These are phyloP conservation scores for Penicillium cataractarum DNA, from an alignment of 495 filamentous ascomycete species.

Conservation along the genomic window DNA sequence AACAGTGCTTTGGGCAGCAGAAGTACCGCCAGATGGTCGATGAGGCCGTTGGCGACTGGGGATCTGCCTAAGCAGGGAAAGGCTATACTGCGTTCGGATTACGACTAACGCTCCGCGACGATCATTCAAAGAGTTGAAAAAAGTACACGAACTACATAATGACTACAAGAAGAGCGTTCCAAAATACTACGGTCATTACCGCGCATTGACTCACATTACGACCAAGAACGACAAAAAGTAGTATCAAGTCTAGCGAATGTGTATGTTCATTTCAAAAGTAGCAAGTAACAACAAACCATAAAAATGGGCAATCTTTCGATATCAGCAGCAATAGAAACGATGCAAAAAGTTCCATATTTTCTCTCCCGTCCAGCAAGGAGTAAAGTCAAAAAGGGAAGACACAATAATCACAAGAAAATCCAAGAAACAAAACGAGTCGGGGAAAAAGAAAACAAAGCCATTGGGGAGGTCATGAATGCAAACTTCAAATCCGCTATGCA, in stretches of 20 bases:
- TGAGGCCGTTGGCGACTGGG: conserved; percentile 53
- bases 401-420: not conserved
- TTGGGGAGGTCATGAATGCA: conserved; percentile 1
- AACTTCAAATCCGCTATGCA: conserved; percentile 19
- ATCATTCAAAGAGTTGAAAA: not conserved
- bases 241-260: conserved; percentile 9
- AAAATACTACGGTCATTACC: conserved; percentile 12
- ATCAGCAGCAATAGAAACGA: not conserved
- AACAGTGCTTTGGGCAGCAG: conserved; percentile 66
- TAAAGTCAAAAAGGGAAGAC: not conserved
- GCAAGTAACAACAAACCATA: not conserved
- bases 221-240: not conserved
- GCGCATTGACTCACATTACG: not conserved
- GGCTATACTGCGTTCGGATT: not conserved
- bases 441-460: not conserved
- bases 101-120: not conserved
- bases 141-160: conserved; percentile 5
- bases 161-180: not conserved
- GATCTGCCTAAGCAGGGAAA: conserved; percentile 10
- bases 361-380: conserved; percentile 10
- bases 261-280: not conserved
- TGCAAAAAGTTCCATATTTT: not conserved
- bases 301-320: not conserved
- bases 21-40: conserved; percentile 67
- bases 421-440: not conserved